A percentile compares a stretch with the other conserved stretches of the same genome.
Evolutionary conservation across 441 rosid species (phyloP).

Genomic region (Macaranga tanarius): DNA sequence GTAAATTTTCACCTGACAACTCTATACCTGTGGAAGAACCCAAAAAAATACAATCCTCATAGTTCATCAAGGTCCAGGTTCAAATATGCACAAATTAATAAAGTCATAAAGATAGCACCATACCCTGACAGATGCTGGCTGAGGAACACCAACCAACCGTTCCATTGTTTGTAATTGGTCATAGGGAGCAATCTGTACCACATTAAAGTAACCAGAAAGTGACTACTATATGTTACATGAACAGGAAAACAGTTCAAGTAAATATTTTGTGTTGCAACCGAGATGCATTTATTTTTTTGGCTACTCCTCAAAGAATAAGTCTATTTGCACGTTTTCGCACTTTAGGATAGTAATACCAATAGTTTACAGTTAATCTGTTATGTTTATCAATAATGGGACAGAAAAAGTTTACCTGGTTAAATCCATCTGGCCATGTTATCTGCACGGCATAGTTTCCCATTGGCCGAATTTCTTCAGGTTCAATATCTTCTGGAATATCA

Average conservation of each 20-base stretch:
- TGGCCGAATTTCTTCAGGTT: constrained; percentile 87
- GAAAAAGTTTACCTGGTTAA: constrained; percentile 61
- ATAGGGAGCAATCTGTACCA: constrained; percentile 77
- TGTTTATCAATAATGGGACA: background rate
- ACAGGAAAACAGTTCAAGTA: background rate
- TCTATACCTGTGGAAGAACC: constrained; percentile 17
- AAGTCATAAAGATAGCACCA: constrained; percentile 3
- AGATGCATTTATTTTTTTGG: background rate
- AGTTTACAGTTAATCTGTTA: background rate
- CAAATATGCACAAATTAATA: background rate
- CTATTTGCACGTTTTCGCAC: background rate
- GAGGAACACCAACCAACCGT: constrained; percentile 63
- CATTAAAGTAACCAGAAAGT: background rate
- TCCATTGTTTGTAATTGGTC: constrained; percentile 77
- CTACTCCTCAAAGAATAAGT: background rate
- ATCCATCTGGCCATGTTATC: constrained; percentile 96
- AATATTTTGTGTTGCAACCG: background rate
- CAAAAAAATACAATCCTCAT: background rate
- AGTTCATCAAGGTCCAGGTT: constrained; percentile 8
- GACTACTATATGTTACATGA: background rate
- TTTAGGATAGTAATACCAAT: background rate
- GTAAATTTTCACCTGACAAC: background rate
- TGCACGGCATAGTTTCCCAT: constrained; percentile 96
- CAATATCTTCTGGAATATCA: constrained; percentile 82
- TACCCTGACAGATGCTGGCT: constrained; percentile 28